Conservation (phyloP, 352 stramenopile genomes). For the Phytophthora multivora region DNA sequence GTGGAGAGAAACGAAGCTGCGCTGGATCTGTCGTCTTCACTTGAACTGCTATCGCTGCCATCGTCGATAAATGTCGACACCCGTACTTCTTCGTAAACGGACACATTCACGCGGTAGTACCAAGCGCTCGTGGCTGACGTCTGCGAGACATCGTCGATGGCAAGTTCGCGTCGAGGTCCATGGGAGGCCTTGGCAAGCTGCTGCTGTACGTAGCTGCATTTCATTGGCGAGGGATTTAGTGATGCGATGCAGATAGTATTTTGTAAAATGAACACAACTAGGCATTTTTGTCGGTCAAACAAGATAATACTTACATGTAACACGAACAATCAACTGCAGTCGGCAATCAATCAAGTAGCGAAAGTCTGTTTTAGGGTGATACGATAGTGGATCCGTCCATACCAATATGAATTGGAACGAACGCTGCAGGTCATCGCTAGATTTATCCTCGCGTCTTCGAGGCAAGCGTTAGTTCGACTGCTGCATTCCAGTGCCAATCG, state of each 20-base stretch:
- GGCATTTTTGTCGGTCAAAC: no score
- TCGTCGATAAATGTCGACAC: slow-evolving; percentile 20
- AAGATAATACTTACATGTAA: not conserved
- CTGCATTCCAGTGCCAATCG: slow-evolving; percentile 19
- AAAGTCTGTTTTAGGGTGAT: slow-evolving; percentile 18
- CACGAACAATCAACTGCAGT: not conserved
- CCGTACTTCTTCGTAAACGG: slow-evolving; percentile 22
- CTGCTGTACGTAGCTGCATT: slow-evolving; percentile 9
- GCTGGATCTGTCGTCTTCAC: slow-evolving; percentile 25
- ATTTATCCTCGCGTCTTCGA: slow-evolving; percentile 4
- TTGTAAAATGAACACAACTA: slow-evolving; percentile 10
- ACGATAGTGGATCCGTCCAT: slow-evolving; percentile 2
- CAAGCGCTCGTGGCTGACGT: slow-evolving; percentile 44
- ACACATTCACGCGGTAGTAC: slow-evolving; percentile 72
- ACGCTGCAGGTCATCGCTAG: not conserved
- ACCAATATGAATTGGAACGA: slow-evolving; percentile 21
- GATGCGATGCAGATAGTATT: slow-evolving; percentile 6
- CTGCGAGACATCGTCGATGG: slow-evolving; percentile 53
- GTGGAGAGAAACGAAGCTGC: slow-evolving; percentile 3
- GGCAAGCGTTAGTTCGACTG: slow-evolving; percentile 8
- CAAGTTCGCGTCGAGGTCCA: slow-evolving; percentile 31
- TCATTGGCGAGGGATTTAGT: not conserved
- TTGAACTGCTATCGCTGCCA: slow-evolving; percentile 13
- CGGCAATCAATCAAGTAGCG: slow-evolving; percentile 20
- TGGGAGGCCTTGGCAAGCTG: slow-evolving; percentile 2